Evolutionary conservation across 495 filamentous ascomycete species (phyloP).

Genomic region (Trichocladium antarcticum): DNA sequence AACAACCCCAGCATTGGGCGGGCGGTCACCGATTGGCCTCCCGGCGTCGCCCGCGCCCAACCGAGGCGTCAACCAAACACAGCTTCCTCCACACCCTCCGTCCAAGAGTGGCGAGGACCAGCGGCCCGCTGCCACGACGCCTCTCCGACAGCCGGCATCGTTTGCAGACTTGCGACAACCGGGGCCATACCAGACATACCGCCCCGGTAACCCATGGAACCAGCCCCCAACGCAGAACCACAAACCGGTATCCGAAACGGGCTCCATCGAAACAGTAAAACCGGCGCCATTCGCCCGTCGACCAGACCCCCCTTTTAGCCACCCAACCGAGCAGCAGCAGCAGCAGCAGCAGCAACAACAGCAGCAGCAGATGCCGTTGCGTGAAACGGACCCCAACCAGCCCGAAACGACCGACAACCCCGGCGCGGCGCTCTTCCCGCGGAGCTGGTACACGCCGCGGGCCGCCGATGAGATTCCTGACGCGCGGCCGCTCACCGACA

Average conservation of each 20-base stretch:
- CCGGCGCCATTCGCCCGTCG: neutral
- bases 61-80: neutral
- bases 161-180: neutral
- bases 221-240: neutral
- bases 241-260: slow-evolving; percentile 1
- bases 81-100: neutral
- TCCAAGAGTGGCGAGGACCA: neutral
- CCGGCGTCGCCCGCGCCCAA: slow-evolving; percentile 15
- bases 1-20: slow-evolving; percentile 5
- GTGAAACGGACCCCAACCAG: slow-evolving; percentile 8
- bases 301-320: too few species aligned
- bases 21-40: slow-evolving; percentile 13
- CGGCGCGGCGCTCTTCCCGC: slow-evolving; percentile 23
- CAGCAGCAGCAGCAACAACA: too few species aligned
- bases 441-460: slow-evolving; percentile 19
- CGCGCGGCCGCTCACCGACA: slow-evolving; percentile 17
- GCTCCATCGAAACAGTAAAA: slow-evolving; percentile 4
- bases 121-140: neutral
- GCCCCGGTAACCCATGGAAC: neutral
- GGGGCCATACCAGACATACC: neutral
- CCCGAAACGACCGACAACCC: slow-evolving; percentile 19
- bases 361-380: neutral
- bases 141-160: neutral
- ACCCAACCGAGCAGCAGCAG: too few species aligned
- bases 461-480: slow-evolving; percentile 15